Evolutionary conservation across 1,139 yeast species (phyloP), one percentile per base, ranked within the genome.

Genomic region (Yarrowia galli): DNA sequence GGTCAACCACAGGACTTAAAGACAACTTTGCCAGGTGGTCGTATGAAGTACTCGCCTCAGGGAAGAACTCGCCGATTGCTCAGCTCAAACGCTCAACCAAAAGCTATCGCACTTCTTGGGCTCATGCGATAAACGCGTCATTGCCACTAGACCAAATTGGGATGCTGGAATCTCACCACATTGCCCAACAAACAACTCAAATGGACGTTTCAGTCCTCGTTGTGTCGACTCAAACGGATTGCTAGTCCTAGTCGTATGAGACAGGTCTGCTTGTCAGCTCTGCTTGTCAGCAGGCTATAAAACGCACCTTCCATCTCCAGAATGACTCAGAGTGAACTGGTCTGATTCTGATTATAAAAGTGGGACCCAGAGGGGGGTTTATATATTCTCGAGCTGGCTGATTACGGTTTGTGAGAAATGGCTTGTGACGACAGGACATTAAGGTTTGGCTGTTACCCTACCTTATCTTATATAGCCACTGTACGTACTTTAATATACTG

Each of bases 231-330:
- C 32, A 28, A 28, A 28, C 32, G 8, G 32, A 28, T 28, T 28
- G 6, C 32, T n/a, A 28, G 32, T 28, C 32, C 32, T 28, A 8
- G 32, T 28, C 32, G 32, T 28, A 6, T 28, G 46, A 43, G 46
- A 43, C 46, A 43, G 46, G 49, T 22, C 49, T 45, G 49, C 49
- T 45, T 45, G 9, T 45, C 49, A 45, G 49, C 49, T 6, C 49
- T 45, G 49, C 49, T 20, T 45, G 18, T 45, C 49, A 45, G 49
- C 49, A 45, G 49, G 49, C 49, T 45, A 45, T 43, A 43, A 43
- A 20, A 43, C n/a, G 46, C 46, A 43, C 46, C 46, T 43, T 43
- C 46, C 46, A 20, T 43, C 46, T 43, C 46, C n/a, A 43, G 46
- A 43, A 43, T 20, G 46, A 43, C 25, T 12, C 46, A 43, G 46